Evolutionary conservation across 768 basidiomycete species (phyloP), one percentile per base, ranked within the genome.

Genomic region (Rubroboletus satanas): DNA sequence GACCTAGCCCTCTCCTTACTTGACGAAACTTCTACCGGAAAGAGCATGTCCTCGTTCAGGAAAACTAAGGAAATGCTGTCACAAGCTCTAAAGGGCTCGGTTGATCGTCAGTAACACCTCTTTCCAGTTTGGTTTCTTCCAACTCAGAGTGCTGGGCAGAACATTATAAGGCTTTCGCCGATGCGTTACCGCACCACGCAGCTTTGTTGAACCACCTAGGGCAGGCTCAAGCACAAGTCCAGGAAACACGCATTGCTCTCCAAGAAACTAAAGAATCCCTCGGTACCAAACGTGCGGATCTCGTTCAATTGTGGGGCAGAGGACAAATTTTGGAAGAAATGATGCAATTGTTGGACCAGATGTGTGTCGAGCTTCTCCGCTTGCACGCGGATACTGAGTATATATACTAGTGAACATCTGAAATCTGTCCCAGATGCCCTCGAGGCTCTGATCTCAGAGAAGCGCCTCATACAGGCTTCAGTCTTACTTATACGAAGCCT

Each of bases 401-500:
- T 45, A 55, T 42, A 54, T 49, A 36, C 33, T 41, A 98, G 95
- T 43, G 97, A 99, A 67, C 80, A 88, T 62, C 75, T 99, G 38
- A 94, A 93, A 71, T 79, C 86, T 42, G 85, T 98, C 4, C 96
- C 97, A 7, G 97, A 98, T 63, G 79, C 85, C 18, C 77, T 99
- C 21, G 97, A 99, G 71, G 86, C 88, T 3, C 74, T 98, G n/a
- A 92, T 98, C 66, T 92, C 94, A 5, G 97, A 98, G 71, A 98
- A 98, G 68, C 83, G 90, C 12, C 81, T 98, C 42, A 75, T 98
- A 35, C 87, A 93, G 61, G 96, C 97, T 2, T 83, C 96, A 1
- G 82, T 88, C 12, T 75, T 98, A 8, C 82, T 99, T 29, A 84
- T 97, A 35, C 79, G 89, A 48, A 93, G 90, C 64, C 73, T 97